These are phyloP conservation scores for Penicillium manginii DNA, from an alignment of 495 filamentous ascomycete genomes.

Conservation along the genomic window DNA sequence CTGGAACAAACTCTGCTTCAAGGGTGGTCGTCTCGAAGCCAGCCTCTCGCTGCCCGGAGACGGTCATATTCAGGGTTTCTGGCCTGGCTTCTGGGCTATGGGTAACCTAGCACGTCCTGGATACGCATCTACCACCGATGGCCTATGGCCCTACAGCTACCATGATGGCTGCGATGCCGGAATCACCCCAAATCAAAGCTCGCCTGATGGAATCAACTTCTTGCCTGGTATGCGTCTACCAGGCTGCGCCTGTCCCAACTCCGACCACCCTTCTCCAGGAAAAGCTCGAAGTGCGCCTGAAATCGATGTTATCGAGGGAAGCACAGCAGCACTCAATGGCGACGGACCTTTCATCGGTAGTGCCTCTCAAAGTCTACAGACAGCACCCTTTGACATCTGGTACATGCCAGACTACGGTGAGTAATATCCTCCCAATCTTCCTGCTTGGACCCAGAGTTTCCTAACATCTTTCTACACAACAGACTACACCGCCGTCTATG, in stretches of 20 bases:
- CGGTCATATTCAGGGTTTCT: constrained; percentile 71
- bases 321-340: constrained; percentile 57
- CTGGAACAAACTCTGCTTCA: constrained; percentile 82
- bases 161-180: constrained; percentile 71
- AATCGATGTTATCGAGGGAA: constrained; percentile 77
- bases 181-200: constrained; percentile 78
- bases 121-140: constrained; percentile 70
- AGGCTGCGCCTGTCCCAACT: constrained; percentile 65
- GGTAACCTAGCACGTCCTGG: constrained; percentile 73
- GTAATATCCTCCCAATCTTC: constrained; percentile 10
- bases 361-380: constrained; percentile 73
- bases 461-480: constrained; percentile 1
- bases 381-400: constrained; percentile 77
- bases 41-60: constrained; percentile 74
- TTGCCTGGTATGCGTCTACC: constrained; percentile 77
- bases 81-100: constrained; percentile 85
- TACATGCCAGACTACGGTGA: constrained; percentile 72
- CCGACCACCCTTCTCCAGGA: constrained; percentile 74
- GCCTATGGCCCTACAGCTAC: constrained; percentile 83
- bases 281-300: constrained; percentile 73
- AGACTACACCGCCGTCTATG: constrained; percentile 68
- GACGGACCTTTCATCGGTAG: constrained; percentile 54
- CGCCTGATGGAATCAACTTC: constrained; percentile 65
- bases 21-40: constrained; percentile 75
- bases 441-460: neutral